Conservation (phyloP, 2,329 filamentous ascomycete genomes). For the Aureobasidium sp. region DNA sequence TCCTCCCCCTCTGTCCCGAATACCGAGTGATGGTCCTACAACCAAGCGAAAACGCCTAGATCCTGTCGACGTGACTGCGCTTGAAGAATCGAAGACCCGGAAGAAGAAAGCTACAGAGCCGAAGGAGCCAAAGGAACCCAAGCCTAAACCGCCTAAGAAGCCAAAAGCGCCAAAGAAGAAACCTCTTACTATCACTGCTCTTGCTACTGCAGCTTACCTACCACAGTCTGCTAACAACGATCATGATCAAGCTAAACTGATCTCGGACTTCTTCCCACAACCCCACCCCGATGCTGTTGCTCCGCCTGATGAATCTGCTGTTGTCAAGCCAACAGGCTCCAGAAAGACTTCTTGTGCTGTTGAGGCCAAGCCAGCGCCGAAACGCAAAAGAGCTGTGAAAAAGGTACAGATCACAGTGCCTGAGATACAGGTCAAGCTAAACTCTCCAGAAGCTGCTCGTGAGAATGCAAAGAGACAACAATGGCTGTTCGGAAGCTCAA, state of each 20-base stretch:
- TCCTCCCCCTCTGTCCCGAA: neutral
- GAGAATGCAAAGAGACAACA: conserved; percentile 62
- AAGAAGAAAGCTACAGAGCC: conserved; percentile 6
- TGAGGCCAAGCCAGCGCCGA: conserved; percentile 15
- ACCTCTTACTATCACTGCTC: conserved; percentile 67
- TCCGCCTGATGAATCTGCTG: conserved; percentile 20
- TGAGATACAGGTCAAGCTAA: conserved; percentile 16
- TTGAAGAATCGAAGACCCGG: neutral
- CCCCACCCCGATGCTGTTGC: neutral
- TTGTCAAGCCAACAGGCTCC: conserved; percentile 24
- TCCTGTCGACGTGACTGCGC: neutral
- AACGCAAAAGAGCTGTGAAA: conserved; percentile 31
- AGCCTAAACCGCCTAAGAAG: conserved; percentile 37
- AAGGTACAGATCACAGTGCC: conserved; percentile 21
- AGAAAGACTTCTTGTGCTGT: conserved; percentile 4
- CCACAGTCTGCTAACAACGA: conserved; percentile 25
- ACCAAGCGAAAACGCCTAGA: conserved; percentile 13
- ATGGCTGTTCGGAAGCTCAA: conserved; percentile 79
- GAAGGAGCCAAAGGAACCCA: conserved; percentile 17
- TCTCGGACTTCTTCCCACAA: conserved; percentile 40
- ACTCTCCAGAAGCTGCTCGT: conserved; percentile 41
- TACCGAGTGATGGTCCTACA: neutral
- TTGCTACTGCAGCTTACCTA: conserved; percentile 66
- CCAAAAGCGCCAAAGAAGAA: conserved; percentile 59
- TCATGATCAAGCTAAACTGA: conserved; percentile 23